These are phyloP conservation scores for Lantana camara DNA, from an alignment of 257 asterid genomes.

Conservation along the genomic window DNA sequence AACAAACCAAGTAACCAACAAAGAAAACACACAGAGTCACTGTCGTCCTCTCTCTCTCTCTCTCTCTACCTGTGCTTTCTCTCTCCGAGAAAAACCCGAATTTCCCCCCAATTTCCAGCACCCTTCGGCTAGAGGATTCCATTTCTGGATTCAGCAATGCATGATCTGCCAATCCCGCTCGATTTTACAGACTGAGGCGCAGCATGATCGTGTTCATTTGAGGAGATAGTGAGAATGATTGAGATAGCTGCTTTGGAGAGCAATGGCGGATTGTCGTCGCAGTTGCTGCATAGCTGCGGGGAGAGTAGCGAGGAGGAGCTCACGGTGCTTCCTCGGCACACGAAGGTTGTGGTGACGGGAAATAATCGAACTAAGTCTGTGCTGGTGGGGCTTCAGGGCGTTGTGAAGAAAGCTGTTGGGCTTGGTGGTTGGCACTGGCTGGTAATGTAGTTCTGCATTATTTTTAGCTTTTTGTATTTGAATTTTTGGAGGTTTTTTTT, in stretches of 20 bases:
- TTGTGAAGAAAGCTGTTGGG: constrained; percentile 92
- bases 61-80: constrained; percentile 49
- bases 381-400: constrained; percentile 88
- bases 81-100: constrained; percentile 37
- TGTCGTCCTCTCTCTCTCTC: constrained; percentile 31
- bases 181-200: constrained; percentile 14
- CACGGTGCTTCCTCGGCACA: constrained; percentile 81
- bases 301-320: constrained; percentile 94
- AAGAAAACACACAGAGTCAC: constrained; percentile 39
- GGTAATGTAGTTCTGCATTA: constrained; percentile 37
- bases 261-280: constrained; percentile 54
- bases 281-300: constrained; percentile 69
- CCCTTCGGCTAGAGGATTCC: constrained; percentile 14
- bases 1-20: constrained; percentile 29
- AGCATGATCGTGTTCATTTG: background rate
- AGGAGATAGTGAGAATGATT: constrained; percentile 46
- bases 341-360: constrained; percentile 94
- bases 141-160: constrained; percentile 39
- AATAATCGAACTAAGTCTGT: constrained; percentile 92
- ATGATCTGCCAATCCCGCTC: constrained; percentile 26
- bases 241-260: constrained; percentile 55
- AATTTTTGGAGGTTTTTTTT: too few relatives aligned
- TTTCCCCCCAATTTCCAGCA: constrained; percentile 42
- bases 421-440: constrained; percentile 99
- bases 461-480: background rate